Evolutionary conservation across 2,329 filamentous ascomycete species (phyloP), one percentile per base, ranked within the genome.

Genomic region (Fusarium fujikuroi): DNA sequence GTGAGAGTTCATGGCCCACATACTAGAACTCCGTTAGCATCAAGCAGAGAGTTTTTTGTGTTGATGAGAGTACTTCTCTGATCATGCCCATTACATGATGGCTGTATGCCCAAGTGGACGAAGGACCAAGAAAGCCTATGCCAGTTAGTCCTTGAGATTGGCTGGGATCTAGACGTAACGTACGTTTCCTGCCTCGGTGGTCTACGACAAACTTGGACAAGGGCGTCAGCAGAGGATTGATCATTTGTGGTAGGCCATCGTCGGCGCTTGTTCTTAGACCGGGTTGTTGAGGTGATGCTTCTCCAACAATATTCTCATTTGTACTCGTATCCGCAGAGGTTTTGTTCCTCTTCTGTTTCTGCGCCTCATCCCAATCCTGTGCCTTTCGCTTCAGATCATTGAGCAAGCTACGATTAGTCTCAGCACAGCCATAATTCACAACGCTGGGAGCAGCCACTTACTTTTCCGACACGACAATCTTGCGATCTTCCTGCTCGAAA

Each of bases 251-350:
- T 14, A 52, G n/a, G 0, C n/a, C 49, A 28, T 52, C 46, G 9
- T 30, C 46, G 2, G 7, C 25, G 7, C 25, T 25, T 6, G 25
- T 25, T 7, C 25, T 25, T 25, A 25, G 5, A 25, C 25, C 25
- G 25, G 25, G 25, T 7, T 25, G 25, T 25, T 7, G 25, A 25
- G 6, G 25, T 25, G 25, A 25, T 25, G 25, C 25, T 25, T 25
- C 25, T 25, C 25, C 6, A 25, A 25, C 25, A 25, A 25, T 7
- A 25, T 25, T 25, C 25, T 25, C 25, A 25, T 7, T 25, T 21
- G 19, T 18, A 4, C 14, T 23, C 0, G 9, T 9, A 18, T 34
- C 21, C 3, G 28, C 15, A 3, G 21, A 23, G 0, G 21, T 7
- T 34, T 34, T 50, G 30, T 32, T 50, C 30, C 2, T 50, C 21